Evolutionary conservation across 2,329 filamentous ascomycete species (phyloP), one percentile per base, ranked within the genome.

Genomic region (Colletotrichum sp.): DNA sequence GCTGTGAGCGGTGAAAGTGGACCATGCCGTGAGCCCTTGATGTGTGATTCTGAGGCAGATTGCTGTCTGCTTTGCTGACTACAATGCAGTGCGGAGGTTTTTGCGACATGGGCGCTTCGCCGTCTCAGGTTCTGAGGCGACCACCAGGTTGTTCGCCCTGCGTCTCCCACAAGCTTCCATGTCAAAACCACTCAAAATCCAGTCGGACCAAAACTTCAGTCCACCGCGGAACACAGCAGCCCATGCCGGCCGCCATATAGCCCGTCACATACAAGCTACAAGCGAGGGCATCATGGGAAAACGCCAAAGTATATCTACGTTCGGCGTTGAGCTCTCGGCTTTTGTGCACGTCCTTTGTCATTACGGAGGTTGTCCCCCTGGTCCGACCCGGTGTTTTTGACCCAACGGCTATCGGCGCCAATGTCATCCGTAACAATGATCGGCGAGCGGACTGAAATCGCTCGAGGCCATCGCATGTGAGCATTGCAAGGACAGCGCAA

Each of bases 41-140:
- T 30, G 48, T 43, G 65, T 30, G 24, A 70, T 32, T 66, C 65
- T 76, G 71, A 76, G 12, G 74, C 71, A 67, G 34, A 26, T 15
- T 34, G 26, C 36, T 66, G 34, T 55, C 34, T 55, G 34, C 32
- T 34, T 61, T 36, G 60, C 69, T 66, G 69, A 55, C 60, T 66
- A 71, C 60, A 32, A 36, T 32, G 36, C 67, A 32, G 16, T 8
- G 60, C 60, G 74, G 30, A 32, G 34, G 43, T 57, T 57, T 72
- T 43, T 74, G 71, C 30, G 55, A 70, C 74, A 61, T 43, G 28
- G 69, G 71, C 71, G 74, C 65, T 67, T 76, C 74, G 52, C 48
- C 38, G 70, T 75, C 73, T 75, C 73, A 63, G 70, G 67, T 68
- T 75, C 63, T 75, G 73, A 75, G 18, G 73, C 73, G 48, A 28